Percentiles rank a stretch among this genome's conserved stretches.
Conservation (phyloP, 345 rosid genomes). For the Arabidopsis suecica region DNA sequence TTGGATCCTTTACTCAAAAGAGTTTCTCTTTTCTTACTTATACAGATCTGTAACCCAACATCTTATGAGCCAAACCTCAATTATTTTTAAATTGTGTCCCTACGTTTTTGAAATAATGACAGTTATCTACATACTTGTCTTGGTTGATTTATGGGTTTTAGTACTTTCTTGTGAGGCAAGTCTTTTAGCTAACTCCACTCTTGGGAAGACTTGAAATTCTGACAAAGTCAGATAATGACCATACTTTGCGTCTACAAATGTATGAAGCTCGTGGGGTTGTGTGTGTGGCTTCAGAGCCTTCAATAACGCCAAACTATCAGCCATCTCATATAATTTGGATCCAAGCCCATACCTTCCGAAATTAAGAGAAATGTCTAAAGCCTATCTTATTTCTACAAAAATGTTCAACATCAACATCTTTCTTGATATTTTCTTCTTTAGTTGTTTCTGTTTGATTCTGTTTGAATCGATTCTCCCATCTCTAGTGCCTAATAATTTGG, state of each 20-base stretch:
- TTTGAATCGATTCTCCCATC: too few species aligned
- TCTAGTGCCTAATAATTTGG: too few species aligned
- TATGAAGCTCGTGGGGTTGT: conserved; percentile 13
- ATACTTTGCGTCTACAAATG: not conserved
- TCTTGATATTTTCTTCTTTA: too few species aligned
- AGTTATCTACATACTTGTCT: conserved; percentile 9
- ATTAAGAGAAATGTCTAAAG: not conserved
- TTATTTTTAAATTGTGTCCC: conserved; percentile 4
- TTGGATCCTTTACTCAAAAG: conserved; percentile 28
- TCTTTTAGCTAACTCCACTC: conserved; percentile 4
- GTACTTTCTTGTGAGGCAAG: conserved; percentile 41
- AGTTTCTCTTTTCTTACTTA: not conserved
- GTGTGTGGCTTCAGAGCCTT: not conserved
- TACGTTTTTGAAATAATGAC: not conserved
- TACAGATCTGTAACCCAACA: conserved; percentile 12
- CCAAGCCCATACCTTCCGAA: not conserved
- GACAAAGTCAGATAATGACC: not conserved
- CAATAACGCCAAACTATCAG: conserved; percentile 1
- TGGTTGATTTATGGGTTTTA: conserved; percentile 1
- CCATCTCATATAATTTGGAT: not conserved
- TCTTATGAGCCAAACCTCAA: conserved; percentile 24
- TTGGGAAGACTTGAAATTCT: conserved; percentile 3
- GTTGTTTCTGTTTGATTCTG: too few species aligned
- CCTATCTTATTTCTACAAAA: not conserved
- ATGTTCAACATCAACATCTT: not conserved